These are phyloP conservation scores for Trichophyton verrucosum DNA, from an alignment of 2,329 filamentous ascomycete genomes.

Conservation along the genomic window DNA sequence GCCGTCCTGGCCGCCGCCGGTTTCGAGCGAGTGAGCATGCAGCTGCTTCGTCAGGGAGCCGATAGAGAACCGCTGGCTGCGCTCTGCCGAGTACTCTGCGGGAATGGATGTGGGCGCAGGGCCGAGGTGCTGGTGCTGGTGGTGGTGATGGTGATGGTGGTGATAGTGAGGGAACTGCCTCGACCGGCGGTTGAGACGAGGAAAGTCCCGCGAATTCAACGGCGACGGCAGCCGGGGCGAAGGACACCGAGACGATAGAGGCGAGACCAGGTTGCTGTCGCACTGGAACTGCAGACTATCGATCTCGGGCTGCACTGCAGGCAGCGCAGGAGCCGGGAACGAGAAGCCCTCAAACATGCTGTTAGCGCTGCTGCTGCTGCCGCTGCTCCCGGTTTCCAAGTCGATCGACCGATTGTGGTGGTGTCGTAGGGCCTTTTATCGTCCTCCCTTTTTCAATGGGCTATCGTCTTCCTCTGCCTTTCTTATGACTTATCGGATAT, in stretches of 20 bases:
- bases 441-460: no score
- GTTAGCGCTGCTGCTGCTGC: background rate
- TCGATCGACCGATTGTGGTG: no score
- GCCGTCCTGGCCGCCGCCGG: slow-evolving; percentile 11
- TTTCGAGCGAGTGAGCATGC: slow-evolving; percentile 29
- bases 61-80: slow-evolving; percentile 27
- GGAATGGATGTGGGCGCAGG: slow-evolving; percentile 33
- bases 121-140: slow-evolving; percentile 24
- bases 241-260: slow-evolving; percentile 31
- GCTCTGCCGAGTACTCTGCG: slow-evolving; percentile 26
- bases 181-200: slow-evolving; percentile 1
- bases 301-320: slow-evolving; percentile 22
- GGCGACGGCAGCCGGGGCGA: slow-evolving; percentile 23
- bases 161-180: background rate
- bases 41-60: slow-evolving; percentile 29
- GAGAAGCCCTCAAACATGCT: slow-evolving; percentile 33
- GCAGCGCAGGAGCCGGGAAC: slow-evolving; percentile 28
- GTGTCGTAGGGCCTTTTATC: no score
- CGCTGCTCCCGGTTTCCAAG: no score
- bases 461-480: no score
- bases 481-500: no score
- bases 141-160: slow-evolving; percentile 15
- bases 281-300: slow-evolving; percentile 24
- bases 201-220: slow-evolving; percentile 2
- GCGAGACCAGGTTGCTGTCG: slow-evolving; percentile 29